Base-by-base conservation (phyloP, 176 grass and related monocot genomes). In the Avena insularis region DNA sequence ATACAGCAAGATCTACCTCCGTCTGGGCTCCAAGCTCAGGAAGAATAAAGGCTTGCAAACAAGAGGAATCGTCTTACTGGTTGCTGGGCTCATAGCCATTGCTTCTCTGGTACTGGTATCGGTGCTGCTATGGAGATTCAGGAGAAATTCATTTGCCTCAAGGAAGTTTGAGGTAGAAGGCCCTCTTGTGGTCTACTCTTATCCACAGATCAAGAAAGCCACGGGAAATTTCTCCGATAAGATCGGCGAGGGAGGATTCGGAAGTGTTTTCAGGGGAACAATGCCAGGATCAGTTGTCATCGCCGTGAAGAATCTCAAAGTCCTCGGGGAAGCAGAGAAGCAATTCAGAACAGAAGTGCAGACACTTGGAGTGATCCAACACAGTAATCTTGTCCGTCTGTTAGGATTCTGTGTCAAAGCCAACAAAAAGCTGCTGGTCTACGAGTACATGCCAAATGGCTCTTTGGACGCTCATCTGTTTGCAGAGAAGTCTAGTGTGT, bases 291-390 rank as follows among this genome's bases (percentile, higher is more conserved):
- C 67, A 59, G 54, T 11, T 64, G 56, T 13, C 11, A 84, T 93
- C 2, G 92, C 89, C 4, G 92, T 93, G 62, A 93, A 93, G 83
- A 78, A 81, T 29, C 79, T 91, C 43, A 90, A 84, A 71, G 62
- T 58, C 11, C 14, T 87, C 9, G 53, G 59, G 8, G 40, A 93
- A 0, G 79, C 64, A 36, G 86, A 93, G 74, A 93, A 91, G 60
- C 92, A 93, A 62, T 93, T 93, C 58, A 60, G 89, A 19, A 43
- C 92, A 51, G 92, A 93, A 79, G 83, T 93, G 15, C 89, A 88
- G 45, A 93, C 92, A 4, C 66, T 93, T 19, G 92, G 92, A n/a
- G 63, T 83, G 9, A 89, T 91, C 51, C 89, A 78, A 16, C 92
- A 93, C 75, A 77, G 54, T 5, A 93, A 93, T 46, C 86, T 93